Evolutionary conservation across 2,329 filamentous ascomycete genomes (phyloP), one percentile per base, ranked within the genome.

Genomic region (Penicillium rolfsii): DNA sequence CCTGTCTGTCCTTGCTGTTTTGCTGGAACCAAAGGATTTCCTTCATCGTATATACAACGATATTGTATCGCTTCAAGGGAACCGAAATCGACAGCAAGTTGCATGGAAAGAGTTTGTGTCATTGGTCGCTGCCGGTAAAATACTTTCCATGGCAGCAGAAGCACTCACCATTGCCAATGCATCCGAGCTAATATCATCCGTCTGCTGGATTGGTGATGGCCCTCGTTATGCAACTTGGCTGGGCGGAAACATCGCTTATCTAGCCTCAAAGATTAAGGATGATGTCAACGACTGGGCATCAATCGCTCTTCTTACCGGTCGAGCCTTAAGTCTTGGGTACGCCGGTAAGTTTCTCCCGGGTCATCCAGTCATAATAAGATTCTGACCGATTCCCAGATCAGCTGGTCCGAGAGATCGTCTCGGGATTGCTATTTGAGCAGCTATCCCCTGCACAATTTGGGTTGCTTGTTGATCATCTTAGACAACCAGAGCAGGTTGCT

Each of bases 311-410:
- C 67, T 88, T 6, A 76, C 80, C 22, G 80, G 85, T 3, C 88
- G 89, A 63, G 82, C 86, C 1, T 78, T 94, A 60, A 88, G 84
- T 33, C 75, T 97, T 33, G 91, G 91, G 2, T 91, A 95, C 75
- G 80, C 83, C 56, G 89, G 91, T 90, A 81, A 72, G 40, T 33
- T 12, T 53, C 2, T 14, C 2, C 11, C 6, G 48, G 1, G 11
- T 8, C 16, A 36, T 16, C 26, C 6, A 9, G 49, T 16, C 9
- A 14, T 33, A 22, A 30, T 1, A 6, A 30, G 7, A n/a, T 30
- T 28, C 45, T 56, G 40, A 65, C 73, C 61, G 71, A 40, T 35
- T 30, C 46, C 2, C 52, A 82, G 81, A 79, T 62, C 69, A 75
- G 7, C 49, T 82, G 24, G 70, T 79, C 1, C 71, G 70, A 24